phyloP scores from a whole-genome alignment of 75 land plant species.

The Pinus albicaulis region DNA sequence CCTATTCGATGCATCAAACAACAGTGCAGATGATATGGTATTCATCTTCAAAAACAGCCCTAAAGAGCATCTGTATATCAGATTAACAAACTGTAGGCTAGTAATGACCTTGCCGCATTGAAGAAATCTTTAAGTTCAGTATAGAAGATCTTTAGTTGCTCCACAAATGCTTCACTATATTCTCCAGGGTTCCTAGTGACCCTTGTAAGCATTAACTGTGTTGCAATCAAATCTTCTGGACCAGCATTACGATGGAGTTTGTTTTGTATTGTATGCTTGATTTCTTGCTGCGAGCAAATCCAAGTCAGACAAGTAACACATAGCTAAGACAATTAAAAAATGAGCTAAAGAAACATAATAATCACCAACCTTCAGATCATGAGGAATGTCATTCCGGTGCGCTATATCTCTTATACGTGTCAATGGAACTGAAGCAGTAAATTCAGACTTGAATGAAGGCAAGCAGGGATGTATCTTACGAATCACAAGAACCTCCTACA shows the following conservation, averaged over 20 bases:
- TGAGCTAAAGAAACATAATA: not conserved
- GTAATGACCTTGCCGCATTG: slow-evolving; percentile 90
- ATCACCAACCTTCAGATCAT: slow-evolving; percentile 78
- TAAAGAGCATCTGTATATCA: not conserved
- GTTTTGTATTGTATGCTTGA: slow-evolving; percentile 98
- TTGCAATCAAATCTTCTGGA: slow-evolving; percentile 96
- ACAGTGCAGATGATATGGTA: not conserved
- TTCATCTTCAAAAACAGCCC: not conserved
- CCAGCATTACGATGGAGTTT: slow-evolving; percentile 99
- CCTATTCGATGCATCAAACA: slow-evolving; percentile 7
- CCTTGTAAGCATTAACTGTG: slow-evolving; percentile 86
- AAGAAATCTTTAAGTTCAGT: slow-evolving; percentile 93
- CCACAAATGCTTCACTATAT: slow-evolving; percentile 90
- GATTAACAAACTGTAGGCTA: slow-evolving; percentile 4
- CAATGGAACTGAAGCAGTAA: slow-evolving; percentile 98
- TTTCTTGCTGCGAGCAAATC: slow-evolving; percentile 68
- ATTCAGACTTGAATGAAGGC: slow-evolving; percentile 98
- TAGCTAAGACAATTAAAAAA: not conserved
- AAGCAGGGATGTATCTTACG: slow-evolving; percentile 94
- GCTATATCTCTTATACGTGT: slow-evolving; percentile 98
- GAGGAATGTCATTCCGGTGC: slow-evolving; percentile 95
- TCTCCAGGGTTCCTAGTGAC: slow-evolving; percentile 86
- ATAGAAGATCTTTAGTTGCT: slow-evolving; percentile 88
- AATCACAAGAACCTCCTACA: slow-evolving; percentile 72
- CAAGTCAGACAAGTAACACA: slow-evolving; percentile 2